Base-by-base conservation (phyloP, 2,329 filamentous ascomycete species). In the Ceratocystis harringtonii region DNA sequence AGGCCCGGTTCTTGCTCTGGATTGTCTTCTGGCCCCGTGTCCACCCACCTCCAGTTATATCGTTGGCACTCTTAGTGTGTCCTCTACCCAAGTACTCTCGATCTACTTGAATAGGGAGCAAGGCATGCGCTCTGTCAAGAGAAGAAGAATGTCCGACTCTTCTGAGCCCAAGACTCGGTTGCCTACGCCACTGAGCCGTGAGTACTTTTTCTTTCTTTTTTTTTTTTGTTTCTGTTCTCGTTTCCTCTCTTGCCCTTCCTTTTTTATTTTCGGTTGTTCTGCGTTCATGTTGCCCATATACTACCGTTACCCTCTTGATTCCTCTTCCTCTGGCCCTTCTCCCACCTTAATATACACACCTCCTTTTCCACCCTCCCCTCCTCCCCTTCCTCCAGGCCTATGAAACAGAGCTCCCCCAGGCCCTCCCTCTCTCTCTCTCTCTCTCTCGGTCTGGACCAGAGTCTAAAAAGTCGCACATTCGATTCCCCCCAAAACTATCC, bases 101-200 rank as follows among this genome's bases (percentile, higher is more conserved):
- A 41, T 41, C 10, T 12, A 12, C 1, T 41, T 41, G 36, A 15
- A 15, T 41, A 41, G 36, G 10, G 45, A 63, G 44, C 44, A 41
- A 64, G 62, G 28, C 50, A 64, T 64, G 62, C 62, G 62, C 48
- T 64, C 48, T 57, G 50, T 57, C 30, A 64, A 64, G 48, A 64
- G 62, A 64, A 57, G 62, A 58, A 64, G 62, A 64, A 64, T 64
- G 62, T 64, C 62, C n/a, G 62, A 64, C n/a, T 64, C 62, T 28
- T 64, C 62, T 55, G 62, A 64, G 50, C 62, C 48, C 41, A 62
- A 62, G 48, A 55, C 48, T 17, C 48, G n/a, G 44, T 12, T 52
- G 36, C 43, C 62, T 57, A 64, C 62, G 48, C 62, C 62, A 28
- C 22, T 64, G 50, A 64, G 62, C 19, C 62, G 62, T 64, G 36